Percentiles rank a stretch among this genome's conserved stretches.
Evolutionary conservation across 2,329 filamentous ascomycete genomes (phyloP).

Genomic region (Cladophialophora immunda): DNA sequence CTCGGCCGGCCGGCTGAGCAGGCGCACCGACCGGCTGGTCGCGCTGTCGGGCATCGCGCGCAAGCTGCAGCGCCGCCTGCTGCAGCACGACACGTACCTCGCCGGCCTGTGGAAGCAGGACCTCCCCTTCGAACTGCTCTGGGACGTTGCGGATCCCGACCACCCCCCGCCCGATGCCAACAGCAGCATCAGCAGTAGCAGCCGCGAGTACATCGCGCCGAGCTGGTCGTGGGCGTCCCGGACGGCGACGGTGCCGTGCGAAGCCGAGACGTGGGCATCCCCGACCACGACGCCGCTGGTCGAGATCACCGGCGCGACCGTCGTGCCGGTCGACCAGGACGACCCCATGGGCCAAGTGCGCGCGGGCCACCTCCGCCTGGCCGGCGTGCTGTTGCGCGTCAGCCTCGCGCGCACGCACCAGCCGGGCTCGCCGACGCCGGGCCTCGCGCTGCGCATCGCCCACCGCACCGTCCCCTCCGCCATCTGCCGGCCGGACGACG

Average conservation of each 20-base stretch:
- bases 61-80: constrained; percentile 14
- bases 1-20: constrained; percentile 22
- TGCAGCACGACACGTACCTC: constrained; percentile 18
- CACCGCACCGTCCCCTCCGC: not conserved
- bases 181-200: not conserved
- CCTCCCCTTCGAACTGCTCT: constrained; percentile 25
- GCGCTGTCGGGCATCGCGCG: constrained; percentile 21
- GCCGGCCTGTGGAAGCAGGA: constrained; percentile 32
- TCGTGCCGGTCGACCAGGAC: not conserved
- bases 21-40: constrained; percentile 22
- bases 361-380: not conserved
- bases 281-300: not conserved
- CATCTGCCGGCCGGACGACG: not conserved
- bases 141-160: constrained; percentile 24
- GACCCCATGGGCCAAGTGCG: not conserved
- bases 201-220: constrained; percentile 12
- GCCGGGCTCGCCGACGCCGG: not conserved
- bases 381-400: not conserved
- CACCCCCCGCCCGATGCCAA: not conserved
- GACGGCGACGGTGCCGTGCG: constrained; percentile 8
- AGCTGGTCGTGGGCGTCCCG: constrained; percentile 25
- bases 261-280: constrained; percentile 1
- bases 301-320: not conserved
- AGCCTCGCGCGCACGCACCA: not conserved
- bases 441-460: not conserved